Evolutionary conservation across 1,284 basidiomycete genomes (phyloP).

Genomic region (Amylostereum chailletii): DNA sequence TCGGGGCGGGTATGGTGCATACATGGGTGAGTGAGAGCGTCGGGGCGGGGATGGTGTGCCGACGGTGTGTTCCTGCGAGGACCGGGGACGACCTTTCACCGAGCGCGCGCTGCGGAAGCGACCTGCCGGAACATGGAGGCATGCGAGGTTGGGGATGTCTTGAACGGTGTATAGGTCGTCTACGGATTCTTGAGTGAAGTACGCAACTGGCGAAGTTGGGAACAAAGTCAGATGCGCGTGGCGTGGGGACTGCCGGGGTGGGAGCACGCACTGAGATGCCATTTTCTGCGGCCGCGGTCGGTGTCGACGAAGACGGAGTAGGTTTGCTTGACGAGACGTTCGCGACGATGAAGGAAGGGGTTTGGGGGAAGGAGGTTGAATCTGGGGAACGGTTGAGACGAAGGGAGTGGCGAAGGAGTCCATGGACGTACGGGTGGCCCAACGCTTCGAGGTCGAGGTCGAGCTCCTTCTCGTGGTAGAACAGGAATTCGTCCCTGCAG

Average conservation of each 20-base stretch:
- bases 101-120: constrained; percentile 23
- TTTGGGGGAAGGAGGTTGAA: background rate
- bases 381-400: constrained; percentile 7
- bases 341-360: constrained; percentile 19
- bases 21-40: constrained; percentile 10
- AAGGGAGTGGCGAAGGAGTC: constrained; percentile 17
- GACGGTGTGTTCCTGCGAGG: constrained; percentile 4
- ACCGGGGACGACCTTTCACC: constrained; percentile 18
- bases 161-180: constrained; percentile 59
- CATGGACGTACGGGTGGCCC: constrained; percentile 15
- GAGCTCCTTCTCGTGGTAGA: constrained; percentile 32
- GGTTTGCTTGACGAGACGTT: constrained; percentile 66
- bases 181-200: constrained; percentile 61
- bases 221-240: background rate
- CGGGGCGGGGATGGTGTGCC: constrained; percentile 6
- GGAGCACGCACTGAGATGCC: constrained; percentile 62
- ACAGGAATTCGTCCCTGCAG: constrained; percentile 26
- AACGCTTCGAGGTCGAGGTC: constrained; percentile 15
- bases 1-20: constrained; percentile 11
- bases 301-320: constrained; percentile 69
- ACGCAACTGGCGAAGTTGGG: constrained; percentile 43
- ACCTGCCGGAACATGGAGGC: constrained; percentile 47
- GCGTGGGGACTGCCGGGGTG: constrained; percentile 2
- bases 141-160: constrained; percentile 42
- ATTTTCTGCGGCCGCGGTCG: constrained; percentile 54